Evolutionary conservation across 768 basidiomycete species (phyloP).

Genomic region (Sistotremastrum niveocremeum): DNA sequence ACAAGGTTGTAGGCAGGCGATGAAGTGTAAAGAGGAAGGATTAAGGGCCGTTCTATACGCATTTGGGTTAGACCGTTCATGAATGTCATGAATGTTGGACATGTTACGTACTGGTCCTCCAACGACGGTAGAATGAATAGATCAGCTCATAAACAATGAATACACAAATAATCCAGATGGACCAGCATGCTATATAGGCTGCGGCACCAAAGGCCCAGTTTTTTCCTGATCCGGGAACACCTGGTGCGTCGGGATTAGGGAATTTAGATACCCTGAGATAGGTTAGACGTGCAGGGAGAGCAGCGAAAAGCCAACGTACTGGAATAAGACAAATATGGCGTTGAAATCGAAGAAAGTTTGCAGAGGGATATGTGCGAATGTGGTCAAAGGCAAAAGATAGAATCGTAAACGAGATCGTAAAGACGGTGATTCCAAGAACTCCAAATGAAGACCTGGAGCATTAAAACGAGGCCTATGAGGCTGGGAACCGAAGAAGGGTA

Average conservation of each 20-base stretch:
- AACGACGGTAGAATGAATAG: conserved; percentile 14
- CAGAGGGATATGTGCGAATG: conserved; percentile 57
- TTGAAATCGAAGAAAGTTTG: conserved; percentile 88
- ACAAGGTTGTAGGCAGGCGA: conserved; percentile 63
- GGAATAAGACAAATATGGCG: conserved; percentile 65
- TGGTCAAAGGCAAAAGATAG: conserved; percentile 54
- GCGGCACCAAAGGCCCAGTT: conserved; percentile 76
- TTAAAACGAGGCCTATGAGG: conserved; percentile 40
- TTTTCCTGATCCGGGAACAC: conserved; percentile 55
- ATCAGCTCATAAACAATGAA: conserved; percentile 46
- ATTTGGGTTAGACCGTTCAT: not conserved
- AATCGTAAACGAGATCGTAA: conserved; percentile 44
- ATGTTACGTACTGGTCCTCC: conserved; percentile 19
- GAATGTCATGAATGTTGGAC: conserved; percentile 1
- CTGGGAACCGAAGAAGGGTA: not conserved
- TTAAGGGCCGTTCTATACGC: conserved; percentile 59
- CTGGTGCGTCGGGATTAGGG: conserved; percentile 56
- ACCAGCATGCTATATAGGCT: conserved; percentile 75
- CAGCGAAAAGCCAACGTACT: conserved; percentile 39
- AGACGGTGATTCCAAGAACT: conserved; percentile 51
- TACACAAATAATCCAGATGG: conserved; percentile 57
- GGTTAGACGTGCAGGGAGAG: not conserved
- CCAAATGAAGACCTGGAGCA: conserved; percentile 52
- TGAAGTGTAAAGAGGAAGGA: conserved; percentile 75
- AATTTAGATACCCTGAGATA: conserved; percentile 51